These are phyloP conservation scores for Madurella mycetomatis DNA, from an alignment of 2,329 filamentous ascomycete genomes.

Conservation along the genomic window DNA sequence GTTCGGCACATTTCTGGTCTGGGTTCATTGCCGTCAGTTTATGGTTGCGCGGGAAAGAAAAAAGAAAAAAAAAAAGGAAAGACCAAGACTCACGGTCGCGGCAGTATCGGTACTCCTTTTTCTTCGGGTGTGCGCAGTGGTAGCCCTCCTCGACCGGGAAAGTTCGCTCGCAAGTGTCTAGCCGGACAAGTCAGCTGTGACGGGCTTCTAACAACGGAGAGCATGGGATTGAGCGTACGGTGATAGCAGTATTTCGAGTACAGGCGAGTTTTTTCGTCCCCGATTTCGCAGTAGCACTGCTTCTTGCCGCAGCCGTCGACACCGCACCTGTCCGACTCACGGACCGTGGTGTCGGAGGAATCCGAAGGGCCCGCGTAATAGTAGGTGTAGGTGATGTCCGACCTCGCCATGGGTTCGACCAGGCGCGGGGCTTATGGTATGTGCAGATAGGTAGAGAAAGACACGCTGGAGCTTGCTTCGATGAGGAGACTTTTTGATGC, in stretches of 20 bases:
- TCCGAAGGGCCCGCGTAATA: constrained; percentile 7
- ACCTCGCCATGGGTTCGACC: no score
- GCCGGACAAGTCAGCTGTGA: neutral
- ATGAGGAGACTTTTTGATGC: no score
- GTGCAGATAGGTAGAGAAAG: no score
- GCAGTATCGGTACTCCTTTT: constrained; percentile 14
- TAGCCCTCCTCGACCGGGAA: constrained; percentile 13
- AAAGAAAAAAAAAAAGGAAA: no score
- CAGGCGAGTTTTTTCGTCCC: constrained; percentile 8
- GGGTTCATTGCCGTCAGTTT: neutral
- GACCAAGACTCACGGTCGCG: constrained; percentile 4
- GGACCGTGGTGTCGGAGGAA: constrained; percentile 9
- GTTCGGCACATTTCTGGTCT: constrained; percentile 18
- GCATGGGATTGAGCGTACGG: constrained; percentile 1
- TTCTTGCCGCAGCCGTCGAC: constrained; percentile 17
- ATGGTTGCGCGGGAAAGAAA: neutral
- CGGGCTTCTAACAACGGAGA: neutral
- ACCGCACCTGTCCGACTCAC: constrained; percentile 16
- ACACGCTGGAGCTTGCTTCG: no score
- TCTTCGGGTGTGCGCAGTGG: constrained; percentile 15
- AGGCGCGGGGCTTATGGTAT: no score
- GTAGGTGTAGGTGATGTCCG: constrained; percentile 1
- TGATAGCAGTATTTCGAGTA: constrained; percentile 21
- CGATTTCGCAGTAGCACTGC: constrained; percentile 9
- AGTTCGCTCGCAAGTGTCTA: constrained; percentile 16